phyloP scores from a whole-genome alignment of 163 green algal species.

The Chlamydomonas reinhardtii region DNA sequence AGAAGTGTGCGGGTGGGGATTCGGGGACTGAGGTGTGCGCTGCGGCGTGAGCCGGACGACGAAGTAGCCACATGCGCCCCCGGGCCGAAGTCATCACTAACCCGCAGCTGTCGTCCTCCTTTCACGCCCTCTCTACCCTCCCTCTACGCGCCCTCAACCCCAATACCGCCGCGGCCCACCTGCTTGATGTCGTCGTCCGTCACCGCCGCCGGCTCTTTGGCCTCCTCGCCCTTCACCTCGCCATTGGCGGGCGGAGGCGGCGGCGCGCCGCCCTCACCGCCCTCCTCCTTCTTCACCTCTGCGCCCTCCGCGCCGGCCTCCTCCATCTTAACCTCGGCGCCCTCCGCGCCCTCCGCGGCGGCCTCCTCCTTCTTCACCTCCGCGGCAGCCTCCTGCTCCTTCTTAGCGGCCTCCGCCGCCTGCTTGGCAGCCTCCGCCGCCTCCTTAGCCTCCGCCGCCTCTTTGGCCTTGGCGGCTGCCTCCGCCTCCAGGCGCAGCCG shows the following conservation, averaged over 20 bases:
- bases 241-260: no score
- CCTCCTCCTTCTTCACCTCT: neutral
- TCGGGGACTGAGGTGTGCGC: no score
- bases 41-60: no score
- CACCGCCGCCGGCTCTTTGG: neutral
- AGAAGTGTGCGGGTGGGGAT: no score
- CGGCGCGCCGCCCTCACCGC: neutral
- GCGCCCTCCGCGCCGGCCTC: neutral
- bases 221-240: neutral
- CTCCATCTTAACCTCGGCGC: no score
- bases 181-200: constrained; percentile 61
- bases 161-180: neutral
- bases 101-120: no score
- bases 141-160: no score
- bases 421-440: constrained; percentile 12
- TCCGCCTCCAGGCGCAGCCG: constrained; percentile 18
- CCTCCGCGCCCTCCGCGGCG: neutral
- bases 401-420: constrained; percentile 4
- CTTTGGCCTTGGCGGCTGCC: constrained; percentile 6
- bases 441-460: constrained; percentile 30
- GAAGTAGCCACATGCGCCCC: no score
- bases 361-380: neutral
- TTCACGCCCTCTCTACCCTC: no score
- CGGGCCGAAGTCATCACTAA: no score
- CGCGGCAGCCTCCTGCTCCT: constrained; percentile 17